A percentile compares a stretch with the other conserved stretches of the same genome.
Conservation (phyloP, 192 early-diverging fungal genomes). For the Coemansia sp. region DNA sequence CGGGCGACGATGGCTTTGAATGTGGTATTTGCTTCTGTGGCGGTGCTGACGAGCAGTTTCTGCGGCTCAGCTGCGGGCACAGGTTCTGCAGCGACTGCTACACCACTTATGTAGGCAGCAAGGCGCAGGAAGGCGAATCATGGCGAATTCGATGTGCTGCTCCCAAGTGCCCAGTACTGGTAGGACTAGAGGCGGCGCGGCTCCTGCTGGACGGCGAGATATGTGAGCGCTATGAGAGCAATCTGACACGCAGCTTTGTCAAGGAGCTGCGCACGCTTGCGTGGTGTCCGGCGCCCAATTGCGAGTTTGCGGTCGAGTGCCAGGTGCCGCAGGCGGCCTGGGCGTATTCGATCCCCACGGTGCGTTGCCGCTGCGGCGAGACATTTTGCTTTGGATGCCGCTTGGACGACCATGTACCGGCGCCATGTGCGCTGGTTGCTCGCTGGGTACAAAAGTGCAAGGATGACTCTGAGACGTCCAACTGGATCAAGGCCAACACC, state of each 20-base stretch:
- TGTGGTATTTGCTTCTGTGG: slow-evolving; percentile 90
- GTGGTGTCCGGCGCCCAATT: slow-evolving; percentile 97
- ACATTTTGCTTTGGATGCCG: slow-evolving; percentile 94
- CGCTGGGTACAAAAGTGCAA: slow-evolving; percentile 93
- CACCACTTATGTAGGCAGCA: slow-evolving; percentile 75
- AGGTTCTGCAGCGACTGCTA: slow-evolving; percentile 89
- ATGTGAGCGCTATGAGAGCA: slow-evolving; percentile 60
- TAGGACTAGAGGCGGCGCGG: slow-evolving; percentile 81
- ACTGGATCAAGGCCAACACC: slow-evolving; percentile 93
- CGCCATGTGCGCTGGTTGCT: slow-evolving; percentile 78
- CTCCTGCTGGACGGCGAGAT: slow-evolving; percentile 59
- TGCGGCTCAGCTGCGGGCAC: slow-evolving; percentile 85
- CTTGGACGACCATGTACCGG: slow-evolving; percentile 79
- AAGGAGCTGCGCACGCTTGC: slow-evolving; percentile 77
- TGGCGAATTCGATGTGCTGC: slow-evolving; percentile 84
- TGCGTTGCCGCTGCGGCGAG: slow-evolving; percentile 76
- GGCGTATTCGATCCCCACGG: slow-evolving; percentile 77
- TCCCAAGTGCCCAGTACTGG: slow-evolving; percentile 71
- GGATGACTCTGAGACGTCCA: slow-evolving; percentile 97
- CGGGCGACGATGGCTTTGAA: slow-evolving; percentile 56
- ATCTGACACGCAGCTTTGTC: slow-evolving; percentile 85
- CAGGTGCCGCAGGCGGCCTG: slow-evolving; percentile 69
- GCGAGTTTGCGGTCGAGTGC: slow-evolving; percentile 93
- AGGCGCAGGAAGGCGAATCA: slow-evolving; percentile 85
- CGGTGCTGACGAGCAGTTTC: slow-evolving; percentile 33